Conservation (phyloP, 2,329 filamentous ascomycete species). For the Nemania diffusa region DNA sequence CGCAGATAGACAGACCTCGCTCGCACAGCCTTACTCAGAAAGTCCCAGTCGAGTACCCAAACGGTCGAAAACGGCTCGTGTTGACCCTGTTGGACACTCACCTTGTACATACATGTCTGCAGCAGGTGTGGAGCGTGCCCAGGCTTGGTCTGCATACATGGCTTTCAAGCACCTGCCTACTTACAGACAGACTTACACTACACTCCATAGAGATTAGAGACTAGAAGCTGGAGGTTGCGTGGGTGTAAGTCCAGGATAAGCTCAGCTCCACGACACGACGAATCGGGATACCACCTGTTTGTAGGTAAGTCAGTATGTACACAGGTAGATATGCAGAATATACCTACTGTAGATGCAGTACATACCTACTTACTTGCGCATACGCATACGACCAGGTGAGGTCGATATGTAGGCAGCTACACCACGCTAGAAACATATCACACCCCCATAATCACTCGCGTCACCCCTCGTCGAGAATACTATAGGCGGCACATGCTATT, state of each 20-base stretch:
- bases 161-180: conserved; percentile 6
- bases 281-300: conserved; percentile 16
- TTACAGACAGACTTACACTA: background rate
- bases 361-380: conserved; percentile 5
- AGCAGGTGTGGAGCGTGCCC: conserved; percentile 7
- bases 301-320: background rate
- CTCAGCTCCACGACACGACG: conserved; percentile 29
- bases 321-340: background rate
- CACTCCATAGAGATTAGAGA: background rate
- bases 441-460: conserved; percentile 13
- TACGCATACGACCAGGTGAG: background rate
- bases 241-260: conserved; percentile 11
- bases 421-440: background rate
- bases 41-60: conserved; percentile 10
- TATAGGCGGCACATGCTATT: background rate
- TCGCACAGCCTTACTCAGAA: conserved; percentile 25
- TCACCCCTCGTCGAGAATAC: conserved; percentile 7
- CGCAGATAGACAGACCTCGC: too few species aligned
- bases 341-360: background rate
- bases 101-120: conserved; percentile 12
- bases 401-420: conserved; percentile 2
- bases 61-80: background rate
- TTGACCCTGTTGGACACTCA: conserved; percentile 1
- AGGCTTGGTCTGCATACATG: background rate
- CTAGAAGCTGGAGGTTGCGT: conserved; percentile 10